Conservation (phyloP, 108 stramenopile genomes). For the Nannochloropsis oceanica region DNA sequence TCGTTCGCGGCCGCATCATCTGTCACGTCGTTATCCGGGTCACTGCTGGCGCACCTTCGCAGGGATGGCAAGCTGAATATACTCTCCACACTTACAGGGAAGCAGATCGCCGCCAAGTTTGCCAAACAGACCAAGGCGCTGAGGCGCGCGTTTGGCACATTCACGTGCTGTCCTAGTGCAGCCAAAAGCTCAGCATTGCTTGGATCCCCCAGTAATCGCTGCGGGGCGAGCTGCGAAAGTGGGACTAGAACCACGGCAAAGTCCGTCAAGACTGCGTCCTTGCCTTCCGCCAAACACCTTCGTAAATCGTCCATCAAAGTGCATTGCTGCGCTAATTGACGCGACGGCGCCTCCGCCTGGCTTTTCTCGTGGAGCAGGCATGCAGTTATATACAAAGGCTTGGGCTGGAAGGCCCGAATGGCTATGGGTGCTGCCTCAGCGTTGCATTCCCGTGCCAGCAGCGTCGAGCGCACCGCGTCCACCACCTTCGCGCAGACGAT, state of each 20-base stretch:
- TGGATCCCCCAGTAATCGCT: neutral
- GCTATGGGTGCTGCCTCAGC: neutral
- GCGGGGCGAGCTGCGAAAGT: neutral
- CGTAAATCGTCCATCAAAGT: neutral
- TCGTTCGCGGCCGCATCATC: neutral
- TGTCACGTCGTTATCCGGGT: neutral
- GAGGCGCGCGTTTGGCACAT: neutral
- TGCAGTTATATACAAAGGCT: neutral
- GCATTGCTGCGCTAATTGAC: neutral
- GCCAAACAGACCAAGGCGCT: neutral
- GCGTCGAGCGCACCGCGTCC: neutral
- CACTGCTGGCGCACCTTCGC: neutral
- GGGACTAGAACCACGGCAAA: neutral
- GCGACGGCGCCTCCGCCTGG: neutral
- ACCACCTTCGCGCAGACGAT: neutral
- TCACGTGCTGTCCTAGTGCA: neutral
- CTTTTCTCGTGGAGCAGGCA: neutral
- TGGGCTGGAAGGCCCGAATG: neutral
- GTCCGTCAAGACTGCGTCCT: neutral
- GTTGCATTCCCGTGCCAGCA: neutral
- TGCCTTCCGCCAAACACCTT: neutral
- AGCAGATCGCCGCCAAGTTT: neutral
- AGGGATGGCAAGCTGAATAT: neutral
- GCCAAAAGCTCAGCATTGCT: neutral
- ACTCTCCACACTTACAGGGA: neutral